Evolutionary conservation across 176 grass and related monocot species (phyloP).

Genomic region (Olyra latifolia): DNA sequence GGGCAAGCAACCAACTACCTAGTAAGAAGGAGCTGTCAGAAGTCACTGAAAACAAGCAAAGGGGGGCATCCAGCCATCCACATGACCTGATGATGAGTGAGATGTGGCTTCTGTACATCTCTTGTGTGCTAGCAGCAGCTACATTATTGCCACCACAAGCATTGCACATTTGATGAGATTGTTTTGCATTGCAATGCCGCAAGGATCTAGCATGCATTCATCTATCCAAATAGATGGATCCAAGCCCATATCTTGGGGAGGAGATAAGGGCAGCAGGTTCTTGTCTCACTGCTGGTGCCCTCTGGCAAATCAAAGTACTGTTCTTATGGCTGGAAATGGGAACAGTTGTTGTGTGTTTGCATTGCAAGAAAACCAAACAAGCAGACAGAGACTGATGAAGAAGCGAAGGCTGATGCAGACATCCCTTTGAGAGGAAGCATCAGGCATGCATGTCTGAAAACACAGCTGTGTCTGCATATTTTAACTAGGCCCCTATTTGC

Average conservation of each 20-base stretch:
- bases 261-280: constrained; percentile 22
- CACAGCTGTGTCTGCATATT: neutral
- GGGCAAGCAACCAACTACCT: constrained; percentile 2
- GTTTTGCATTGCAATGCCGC: neutral
- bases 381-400: constrained; percentile 15
- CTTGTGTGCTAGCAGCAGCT: neutral
- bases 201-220: neutral
- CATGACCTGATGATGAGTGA: constrained; percentile 16
- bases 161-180: neutral
- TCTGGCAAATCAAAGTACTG: constrained; percentile 7
- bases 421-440: constrained; percentile 41
- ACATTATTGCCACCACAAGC: constrained; percentile 22
- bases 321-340: neutral
- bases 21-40: constrained; percentile 41
- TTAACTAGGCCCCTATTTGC: neutral
- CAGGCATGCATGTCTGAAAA: constrained; percentile 22
- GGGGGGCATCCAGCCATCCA: neutral
- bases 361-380: constrained; percentile 40
- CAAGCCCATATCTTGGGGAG: constrained; percentile 12
- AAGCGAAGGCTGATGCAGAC: constrained; percentile 44
- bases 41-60: constrained; percentile 71
- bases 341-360: constrained; percentile 16
- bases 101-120: neutral
- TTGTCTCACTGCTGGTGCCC: constrained; percentile 16
- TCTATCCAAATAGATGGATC: constrained; percentile 23